A percentile compares a stretch with the other conserved stretches of the same genome.
These are phyloP conservation scores for Hortaea sp. DNA, from an alignment of 2,329 filamentous ascomycete genomes.

Conservation along the genomic window DNA sequence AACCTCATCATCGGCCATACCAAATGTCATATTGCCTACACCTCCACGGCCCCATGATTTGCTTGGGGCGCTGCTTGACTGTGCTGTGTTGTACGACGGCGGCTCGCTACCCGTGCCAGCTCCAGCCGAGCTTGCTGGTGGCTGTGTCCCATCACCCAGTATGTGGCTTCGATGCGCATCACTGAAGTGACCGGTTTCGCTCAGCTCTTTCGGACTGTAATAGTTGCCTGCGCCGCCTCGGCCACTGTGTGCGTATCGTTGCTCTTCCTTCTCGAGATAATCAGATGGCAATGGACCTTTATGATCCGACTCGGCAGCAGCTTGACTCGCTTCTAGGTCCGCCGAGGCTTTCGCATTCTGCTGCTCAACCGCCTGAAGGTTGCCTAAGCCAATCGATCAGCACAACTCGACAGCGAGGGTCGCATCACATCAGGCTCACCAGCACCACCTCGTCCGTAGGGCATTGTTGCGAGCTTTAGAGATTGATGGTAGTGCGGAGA, in stretches of 20 bases:
- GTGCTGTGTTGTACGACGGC: conserved; percentile 5
- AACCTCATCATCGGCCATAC: conserved; percentile 23
- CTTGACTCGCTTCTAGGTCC: conserved; percentile 31
- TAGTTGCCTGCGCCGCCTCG: conserved; percentile 39
- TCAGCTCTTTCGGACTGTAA: conserved; percentile 33
- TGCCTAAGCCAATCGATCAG: conserved; percentile 27
- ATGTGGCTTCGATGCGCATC: conserved; percentile 12
- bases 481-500: no score
- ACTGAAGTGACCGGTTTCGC: conserved; percentile 29
- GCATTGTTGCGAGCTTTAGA: not conserved
- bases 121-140: conserved; percentile 1
- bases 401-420: not conserved
- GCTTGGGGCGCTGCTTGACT: conserved; percentile 15
- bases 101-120: not conserved
- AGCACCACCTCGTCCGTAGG: conserved; percentile 31
- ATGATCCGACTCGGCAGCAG: conserved; percentile 8
- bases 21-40: conserved; percentile 37
- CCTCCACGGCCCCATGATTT: conserved; percentile 31
- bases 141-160: conserved; percentile 11
- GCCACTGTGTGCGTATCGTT: conserved; percentile 35
- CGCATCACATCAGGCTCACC: not conserved
- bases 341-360: conserved; percentile 21
- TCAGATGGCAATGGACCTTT: conserved; percentile 2
- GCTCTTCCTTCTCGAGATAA: conserved; percentile 12
- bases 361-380: conserved; percentile 25